A percentile compares a stretch with the other conserved stretches of the same genome.
Evolutionary conservation across 441 rosid species (phyloP).

Genomic region (Melastoma candidum): DNA sequence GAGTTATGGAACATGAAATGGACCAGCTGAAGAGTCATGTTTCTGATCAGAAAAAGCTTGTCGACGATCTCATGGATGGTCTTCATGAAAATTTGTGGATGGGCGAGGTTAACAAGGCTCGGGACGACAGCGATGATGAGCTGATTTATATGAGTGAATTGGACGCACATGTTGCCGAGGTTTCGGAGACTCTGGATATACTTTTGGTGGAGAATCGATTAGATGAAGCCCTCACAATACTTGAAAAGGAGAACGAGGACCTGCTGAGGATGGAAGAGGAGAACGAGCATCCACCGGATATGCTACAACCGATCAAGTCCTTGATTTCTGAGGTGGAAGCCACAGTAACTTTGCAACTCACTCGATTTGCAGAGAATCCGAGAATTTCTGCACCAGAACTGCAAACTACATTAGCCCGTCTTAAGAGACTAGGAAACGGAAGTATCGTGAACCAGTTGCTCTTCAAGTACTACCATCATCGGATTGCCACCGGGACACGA

Average conservation of each 20-base stretch:
- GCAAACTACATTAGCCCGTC: constrained; percentile 36
- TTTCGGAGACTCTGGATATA: constrained; percentile 37
- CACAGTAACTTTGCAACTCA: constrained; percentile 27
- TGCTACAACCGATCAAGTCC: constrained; percentile 22
- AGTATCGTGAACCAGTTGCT: constrained; percentile 36
- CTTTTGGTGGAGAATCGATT: constrained; percentile 39
- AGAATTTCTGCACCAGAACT: constrained; percentile 48
- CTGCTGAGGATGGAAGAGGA: constrained; percentile 23
- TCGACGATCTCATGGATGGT: constrained; percentile 32
- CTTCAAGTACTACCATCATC: constrained; percentile 43
- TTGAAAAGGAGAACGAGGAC: constrained; percentile 35
- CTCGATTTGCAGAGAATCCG: constrained; percentile 36
- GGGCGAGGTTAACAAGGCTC: constrained; percentile 24
- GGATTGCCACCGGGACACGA: constrained; percentile 29
- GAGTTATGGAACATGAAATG: constrained; percentile 34
- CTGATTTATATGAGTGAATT: constrained; percentile 16
- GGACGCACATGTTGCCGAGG: constrained; percentile 22
- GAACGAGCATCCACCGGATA: constrained; percentile 13
- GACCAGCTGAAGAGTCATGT: constrained; percentile 37
- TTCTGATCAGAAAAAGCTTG: constrained; percentile 32
- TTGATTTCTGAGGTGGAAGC: constrained; percentile 34
- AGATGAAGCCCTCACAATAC: constrained; percentile 36
- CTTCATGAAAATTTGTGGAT: constrained; percentile 22
- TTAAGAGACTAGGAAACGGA: constrained; percentile 40
- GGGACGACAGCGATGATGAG: constrained; percentile 24